Base-by-base conservation (phyloP, 2,329 filamentous ascomycete species). In the Fusarium brachygibbosum region DNA sequence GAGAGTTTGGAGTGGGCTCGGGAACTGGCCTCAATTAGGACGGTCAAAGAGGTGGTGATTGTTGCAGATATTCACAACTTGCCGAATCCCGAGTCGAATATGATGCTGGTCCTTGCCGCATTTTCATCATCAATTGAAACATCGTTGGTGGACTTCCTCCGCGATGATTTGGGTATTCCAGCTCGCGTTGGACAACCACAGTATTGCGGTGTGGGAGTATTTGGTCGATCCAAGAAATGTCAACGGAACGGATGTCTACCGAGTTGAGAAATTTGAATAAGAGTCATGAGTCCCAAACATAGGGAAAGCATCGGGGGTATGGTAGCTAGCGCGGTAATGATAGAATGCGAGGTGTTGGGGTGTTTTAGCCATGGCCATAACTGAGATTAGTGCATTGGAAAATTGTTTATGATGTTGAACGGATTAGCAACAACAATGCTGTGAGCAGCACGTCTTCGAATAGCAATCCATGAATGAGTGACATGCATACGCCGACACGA, bases 121-220 rank as follows among this genome's bases (percentile, higher is more conserved):
- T 87, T 90, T 67, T 89, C 87, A 31, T 83, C 83, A 34, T 89
- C 87, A 55, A 84, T 90, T 19, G 85, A 88, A 66, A 82, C 77
- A 9, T 84, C 84, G 4, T 84, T 90, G 75, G 79, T 81, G 38
- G 84, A 86, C 60, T 90, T 84, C 75, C 74, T 89, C 64, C 70
- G 73, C 37, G 64, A 71, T 29, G 76, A 78, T 52, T 48, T 76
- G 16, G 71, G 70, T 9, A 71, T 76, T 59, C 73, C 74, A 17
- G 70, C 73, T 6, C 58, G 61, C 12, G 65, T 72, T 48, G 73
- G 73, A 31, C 51, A 74, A 40, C 49, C 69, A 35, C 68, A 69
- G 34, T 75, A 64, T 46, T 74, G 73, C 19, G 67, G 68, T 17
- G 53, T 60, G 37, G 73, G 73, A 16, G 57, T 70, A 4, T 74